A percentile compares a stretch with the other conserved stretches of the same genome.
These are phyloP conservation scores for Crucihimalaya himalaica DNA, from an alignment of 345 rosid species.

Conservation along the genomic window DNA sequence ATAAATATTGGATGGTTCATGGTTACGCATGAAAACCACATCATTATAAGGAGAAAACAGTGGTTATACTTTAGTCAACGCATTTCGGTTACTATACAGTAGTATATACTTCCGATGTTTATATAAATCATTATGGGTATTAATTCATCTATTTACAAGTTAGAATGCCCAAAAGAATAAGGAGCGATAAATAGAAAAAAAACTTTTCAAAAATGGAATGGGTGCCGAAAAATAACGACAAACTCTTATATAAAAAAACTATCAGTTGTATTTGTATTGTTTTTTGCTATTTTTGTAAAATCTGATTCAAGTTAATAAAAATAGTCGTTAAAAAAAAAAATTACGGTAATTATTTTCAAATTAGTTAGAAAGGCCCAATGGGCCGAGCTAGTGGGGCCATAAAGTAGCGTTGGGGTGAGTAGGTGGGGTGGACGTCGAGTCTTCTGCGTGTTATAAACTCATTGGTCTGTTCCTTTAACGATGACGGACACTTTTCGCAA, in stretches of 20 bases:
- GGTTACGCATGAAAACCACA: slow-evolving; percentile 34
- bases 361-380: slow-evolving; percentile 34
- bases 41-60: neutral
- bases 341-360: neutral
- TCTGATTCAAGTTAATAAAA: no score
- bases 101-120: neutral
- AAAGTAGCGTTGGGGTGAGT: slow-evolving; percentile 32
- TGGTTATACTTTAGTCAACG: slow-evolving; percentile 5
- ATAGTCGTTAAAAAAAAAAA: no score
- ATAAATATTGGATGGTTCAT: slow-evolving; percentile 16
- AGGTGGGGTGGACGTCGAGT: slow-evolving; percentile 32
- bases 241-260: neutral
- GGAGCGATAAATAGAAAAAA: neutral
- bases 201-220: neutral
- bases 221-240: neutral
- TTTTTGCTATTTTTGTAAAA: no score
- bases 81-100: neutral
- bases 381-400: slow-evolving; percentile 37
- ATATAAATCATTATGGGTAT: neutral
- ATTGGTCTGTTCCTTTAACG: slow-evolving; percentile 29
- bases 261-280: no score
- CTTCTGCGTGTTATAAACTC: slow-evolving; percentile 25
- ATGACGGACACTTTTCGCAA: slow-evolving; percentile 28
- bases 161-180: neutral
- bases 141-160: neutral